Evolutionary conservation across 768 basidiomycete genomes (phyloP).

Genomic region (Strobilomyces confusus): DNA sequence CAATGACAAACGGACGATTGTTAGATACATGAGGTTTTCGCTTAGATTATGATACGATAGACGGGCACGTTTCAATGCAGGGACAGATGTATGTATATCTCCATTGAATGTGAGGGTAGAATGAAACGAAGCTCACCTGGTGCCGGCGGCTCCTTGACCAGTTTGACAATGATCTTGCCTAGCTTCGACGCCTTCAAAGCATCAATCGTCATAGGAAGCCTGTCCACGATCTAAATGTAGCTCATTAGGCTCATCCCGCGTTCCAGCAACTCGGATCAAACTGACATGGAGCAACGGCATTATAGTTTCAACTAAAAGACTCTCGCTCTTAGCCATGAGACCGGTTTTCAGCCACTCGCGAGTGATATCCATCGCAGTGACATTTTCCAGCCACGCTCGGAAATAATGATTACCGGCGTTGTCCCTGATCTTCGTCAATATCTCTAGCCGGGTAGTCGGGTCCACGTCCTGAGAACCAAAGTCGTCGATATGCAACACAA

Average conservation of each 20-base stretch:
- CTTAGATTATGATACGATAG: conserved; percentile 33
- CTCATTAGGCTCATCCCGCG: conserved; percentile 17
- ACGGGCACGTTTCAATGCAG: conserved; percentile 28
- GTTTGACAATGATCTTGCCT: conserved; percentile 73
- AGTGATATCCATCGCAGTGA: conserved; percentile 67
- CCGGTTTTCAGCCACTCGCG: conserved; percentile 80
- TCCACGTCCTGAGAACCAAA: conserved; percentile 66
- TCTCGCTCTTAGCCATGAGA: conserved; percentile 52
- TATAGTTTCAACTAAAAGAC: conserved; percentile 61
- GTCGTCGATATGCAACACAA: conserved; percentile 55
- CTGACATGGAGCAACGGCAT: conserved; percentile 88
- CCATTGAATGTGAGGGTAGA: conserved; percentile 21
- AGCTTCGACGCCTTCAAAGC: conserved; percentile 68
- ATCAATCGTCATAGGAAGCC: conserved; percentile 71
- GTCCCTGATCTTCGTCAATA: conserved; percentile 77
- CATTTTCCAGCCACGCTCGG: conserved; percentile 81
- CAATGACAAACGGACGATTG: conserved; percentile 43
- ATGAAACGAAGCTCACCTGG: conserved; percentile 62
- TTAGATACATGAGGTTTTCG: conserved; percentile 60
- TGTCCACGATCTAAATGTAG: conserved; percentile 63
- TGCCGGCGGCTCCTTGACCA: conserved; percentile 70
- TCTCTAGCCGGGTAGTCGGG: conserved; percentile 60
- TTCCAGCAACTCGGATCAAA: conserved; percentile 22
- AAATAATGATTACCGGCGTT: conserved; percentile 84
- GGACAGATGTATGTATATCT: conserved; percentile 28